Evolutionary conservation across 257 asterid species (phyloP), one percentile per base, ranked within the genome.

Genomic region (Sherardia arvensis): DNA sequence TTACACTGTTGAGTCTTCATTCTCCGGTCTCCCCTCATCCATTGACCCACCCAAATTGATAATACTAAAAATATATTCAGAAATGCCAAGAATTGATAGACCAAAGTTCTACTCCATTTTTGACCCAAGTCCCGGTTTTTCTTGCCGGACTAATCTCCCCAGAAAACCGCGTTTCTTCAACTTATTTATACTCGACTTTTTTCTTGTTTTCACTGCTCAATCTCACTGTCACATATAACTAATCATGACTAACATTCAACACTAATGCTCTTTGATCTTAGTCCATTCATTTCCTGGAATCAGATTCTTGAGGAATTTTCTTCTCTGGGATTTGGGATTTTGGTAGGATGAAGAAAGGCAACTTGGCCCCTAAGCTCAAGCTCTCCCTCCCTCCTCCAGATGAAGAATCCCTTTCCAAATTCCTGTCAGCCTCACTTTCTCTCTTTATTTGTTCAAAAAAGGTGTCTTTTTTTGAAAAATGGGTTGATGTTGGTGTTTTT

Each of bases 371-470:
- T n/a, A 86, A 76, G n/a, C 84, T 92, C 69, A 87, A 85, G 85
- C 96, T 93, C n/a, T 73, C 90, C 65, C 79, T 90, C 15, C 97
- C 99, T 74, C 85, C 95, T 47, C 79, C 94, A 18, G 99, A 93
- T 75, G 96, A 93, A 77, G 84, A 48, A 49, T 64, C 79, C 62
- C 74, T 93, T 73, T 81, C 96, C 76, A 84, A 84, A 72, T 93
- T 90, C 91, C 81, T 93, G 99, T 93, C 87, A 26, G 40, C 4
- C 53, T 68, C 23, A 15, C 12, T 7, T 62, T 15, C 33, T 53
- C 9, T 66, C 47, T 59, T 9, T 53, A 14, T 66, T 65, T 56
- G 5, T 33, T 11, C n/a, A n/a, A n/a, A n/a, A 1, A 7, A 53
- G 40, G 33, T 12, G 27, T 22, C 18, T 55, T 10, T 28, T 55